Percentiles rank a stretch among this genome's conserved stretches.
Conservation (phyloP, 306 rosid genomes). For the Sechiopsis laciniata region DNA sequence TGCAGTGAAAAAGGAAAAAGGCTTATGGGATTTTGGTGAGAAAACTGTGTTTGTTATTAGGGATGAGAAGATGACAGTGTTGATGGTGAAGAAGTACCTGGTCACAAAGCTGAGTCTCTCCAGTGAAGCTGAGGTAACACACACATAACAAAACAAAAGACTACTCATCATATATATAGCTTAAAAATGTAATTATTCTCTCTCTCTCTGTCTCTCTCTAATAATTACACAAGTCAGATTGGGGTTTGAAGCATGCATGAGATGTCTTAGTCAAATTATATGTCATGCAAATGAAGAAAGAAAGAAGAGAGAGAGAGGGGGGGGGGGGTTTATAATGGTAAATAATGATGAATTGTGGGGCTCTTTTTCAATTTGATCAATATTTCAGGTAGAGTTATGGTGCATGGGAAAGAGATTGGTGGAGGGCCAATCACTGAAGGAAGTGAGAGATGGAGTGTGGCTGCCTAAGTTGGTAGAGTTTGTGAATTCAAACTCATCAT, state of each 20-base stretch:
- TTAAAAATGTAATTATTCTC: neutral
- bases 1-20: conserved; percentile 37
- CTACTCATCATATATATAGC: neutral
- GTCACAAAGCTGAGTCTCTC: conserved; percentile 65
- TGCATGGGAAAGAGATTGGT: conserved; percentile 54
- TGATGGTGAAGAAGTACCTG: conserved; percentile 60
- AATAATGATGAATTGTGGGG: neutral
- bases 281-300: neutral
- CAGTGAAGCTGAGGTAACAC: conserved; percentile 52
- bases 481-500: conserved; percentile 29
- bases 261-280: conserved; percentile 13
- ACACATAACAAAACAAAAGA: neutral
- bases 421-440: conserved; percentile 46
- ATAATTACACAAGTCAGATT: neutral
- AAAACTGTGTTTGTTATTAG: conserved; percentile 25
- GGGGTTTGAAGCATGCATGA: conserved; percentile 36
- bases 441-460: conserved; percentile 54
- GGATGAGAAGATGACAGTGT: conserved; percentile 57
- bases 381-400: conserved; percentile 33
- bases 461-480: conserved; percentile 44
- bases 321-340: neutral
- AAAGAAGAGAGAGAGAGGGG: neutral
- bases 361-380: neutral
- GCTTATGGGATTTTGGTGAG: conserved; percentile 22
- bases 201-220: neutral